phyloP scores from a whole-genome alignment of 768 basidiomycete species.

The Paxillus involutus region DNA sequence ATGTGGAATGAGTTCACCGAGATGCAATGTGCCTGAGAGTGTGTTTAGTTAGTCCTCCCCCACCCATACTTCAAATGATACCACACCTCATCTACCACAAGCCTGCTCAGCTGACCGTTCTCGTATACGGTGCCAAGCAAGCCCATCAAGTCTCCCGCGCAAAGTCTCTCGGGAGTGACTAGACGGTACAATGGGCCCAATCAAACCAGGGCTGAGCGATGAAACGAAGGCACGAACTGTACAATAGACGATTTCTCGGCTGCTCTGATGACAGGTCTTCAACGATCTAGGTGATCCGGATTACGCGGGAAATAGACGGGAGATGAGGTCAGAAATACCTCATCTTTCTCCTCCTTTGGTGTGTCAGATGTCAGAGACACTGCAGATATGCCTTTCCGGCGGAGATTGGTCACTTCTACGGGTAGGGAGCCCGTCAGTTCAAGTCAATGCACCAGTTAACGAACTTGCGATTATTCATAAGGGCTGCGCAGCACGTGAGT shows the following conservation, averaged over 20 bases:
- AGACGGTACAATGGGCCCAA: background rate
- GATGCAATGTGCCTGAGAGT: slow-evolving; percentile 75
- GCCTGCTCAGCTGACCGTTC: slow-evolving; percentile 61
- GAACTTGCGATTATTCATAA: slow-evolving; percentile 78
- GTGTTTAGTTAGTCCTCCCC: slow-evolving; percentile 1
- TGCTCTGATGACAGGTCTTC: slow-evolving; percentile 59
- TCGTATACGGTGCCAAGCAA: slow-evolving; percentile 51
- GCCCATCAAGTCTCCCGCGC: slow-evolving; percentile 49
- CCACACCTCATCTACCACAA: slow-evolving; percentile 80
- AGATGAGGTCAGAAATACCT: slow-evolving; percentile 36
- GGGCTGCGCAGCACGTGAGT: slow-evolving; percentile 42
- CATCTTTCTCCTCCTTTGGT: slow-evolving; percentile 45
- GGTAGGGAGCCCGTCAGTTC: slow-evolving; percentile 2
- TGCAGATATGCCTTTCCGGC: slow-evolving; percentile 52
- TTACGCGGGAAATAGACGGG: background rate
- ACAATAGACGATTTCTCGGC: slow-evolving; percentile 63
- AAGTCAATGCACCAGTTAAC: background rate
- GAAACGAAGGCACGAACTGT: slow-evolving; percentile 48
- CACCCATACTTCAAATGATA: slow-evolving; percentile 1
- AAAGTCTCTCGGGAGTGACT: slow-evolving; percentile 81
- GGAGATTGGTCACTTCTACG: slow-evolving; percentile 65
- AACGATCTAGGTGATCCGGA: slow-evolving; percentile 47
- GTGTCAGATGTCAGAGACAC: slow-evolving; percentile 72
- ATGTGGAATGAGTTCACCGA: slow-evolving; percentile 46
- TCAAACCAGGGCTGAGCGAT: background rate